A percentile compares a stretch with the other conserved stretches of the same genome.
These are phyloP conservation scores for Neostapfia colusana DNA, from an alignment of 176 grass and related monocot genomes.

Conservation along the genomic window DNA sequence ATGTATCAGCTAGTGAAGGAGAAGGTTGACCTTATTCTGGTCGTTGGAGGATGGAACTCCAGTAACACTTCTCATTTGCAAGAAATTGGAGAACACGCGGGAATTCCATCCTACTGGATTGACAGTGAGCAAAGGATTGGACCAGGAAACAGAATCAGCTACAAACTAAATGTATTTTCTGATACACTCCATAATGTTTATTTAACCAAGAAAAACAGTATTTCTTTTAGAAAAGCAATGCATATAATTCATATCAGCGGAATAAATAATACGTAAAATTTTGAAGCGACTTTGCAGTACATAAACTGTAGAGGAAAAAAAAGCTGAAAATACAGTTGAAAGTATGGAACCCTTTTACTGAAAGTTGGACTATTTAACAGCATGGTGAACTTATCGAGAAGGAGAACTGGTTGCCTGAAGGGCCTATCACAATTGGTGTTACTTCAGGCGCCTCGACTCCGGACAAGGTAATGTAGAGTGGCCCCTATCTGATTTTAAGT, in stretches of 20 bases:
- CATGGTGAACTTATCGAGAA: constrained; percentile 89
- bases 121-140: constrained; percentile 91
- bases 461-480: constrained; percentile 61
- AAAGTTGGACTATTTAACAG: constrained; percentile 49
- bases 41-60: constrained; percentile 98
- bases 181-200: constrained; percentile 3
- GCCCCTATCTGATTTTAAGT: neutral
- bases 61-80: constrained; percentile 98
- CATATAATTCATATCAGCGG: neutral
- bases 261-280: neutral
- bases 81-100: constrained; percentile 85
- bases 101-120: constrained; percentile 96
- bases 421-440: constrained; percentile 76
- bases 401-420: constrained; percentile 84
- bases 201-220: neutral
- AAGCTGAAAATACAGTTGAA: neutral
- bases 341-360: neutral
- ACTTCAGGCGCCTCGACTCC: constrained; percentile 97
- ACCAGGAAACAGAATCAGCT: constrained; percentile 90
- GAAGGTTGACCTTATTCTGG: constrained; percentile 92
- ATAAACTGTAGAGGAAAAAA: neutral
- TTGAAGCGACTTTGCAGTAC: neutral
- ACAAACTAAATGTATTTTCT: constrained; percentile 86
- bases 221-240: too few species aligned
- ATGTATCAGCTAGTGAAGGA: constrained; percentile 93